Evolutionary conservation across 2,329 filamentous ascomycete species (phyloP), one percentile per base, ranked within the genome.

Genomic region (Drechslera avenae): DNA sequence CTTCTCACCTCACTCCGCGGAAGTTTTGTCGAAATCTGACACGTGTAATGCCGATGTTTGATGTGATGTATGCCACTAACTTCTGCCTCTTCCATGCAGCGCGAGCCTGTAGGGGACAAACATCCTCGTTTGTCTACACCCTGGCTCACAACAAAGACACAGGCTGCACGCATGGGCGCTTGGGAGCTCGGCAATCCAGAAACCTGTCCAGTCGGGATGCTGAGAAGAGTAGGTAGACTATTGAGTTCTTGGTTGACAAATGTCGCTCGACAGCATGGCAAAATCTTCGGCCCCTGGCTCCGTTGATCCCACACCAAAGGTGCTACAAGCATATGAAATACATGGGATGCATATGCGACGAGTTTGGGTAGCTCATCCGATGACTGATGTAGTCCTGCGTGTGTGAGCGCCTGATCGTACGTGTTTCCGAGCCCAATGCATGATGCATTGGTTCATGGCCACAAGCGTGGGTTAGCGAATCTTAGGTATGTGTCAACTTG

Each of bases 231-330:
- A 8, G 21, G 9, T 23, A 28, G 23, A 13, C 16, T 16, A 18
- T 21, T 17, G n/a, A n/a, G 7, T 33, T 34, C 5, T 39, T 12
- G 21, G 7, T 23, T 28, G 35, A 34, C 41, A 33, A 46, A 46
- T 46, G 16, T 10, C 21, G 10, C n/a, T 36, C 35, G 13, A 31
- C 17, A 35, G 42, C 36, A 41, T 46, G 35, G 31, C 45, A 28
- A 30, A 36, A 3, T 33, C 23, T 13, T 39, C 28, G 16, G 14
- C 17, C 47, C 47, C 42, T 46, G 47, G 47, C 42, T 46, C 30
- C 36, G 33, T 21, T 33, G 21, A 40, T 30, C 16, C 47, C 41
- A 40, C 47, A 12, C 34, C 6, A 3, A 36, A 50, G 31, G 30
- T 34, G 28, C 14, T 30, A 46, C 30, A n/a, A 46, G 19, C 16